These are phyloP conservation scores for Colletotrichum eleusines DNA, from an alignment of 2,329 filamentous ascomycete genomes.

Conservation along the genomic window DNA sequence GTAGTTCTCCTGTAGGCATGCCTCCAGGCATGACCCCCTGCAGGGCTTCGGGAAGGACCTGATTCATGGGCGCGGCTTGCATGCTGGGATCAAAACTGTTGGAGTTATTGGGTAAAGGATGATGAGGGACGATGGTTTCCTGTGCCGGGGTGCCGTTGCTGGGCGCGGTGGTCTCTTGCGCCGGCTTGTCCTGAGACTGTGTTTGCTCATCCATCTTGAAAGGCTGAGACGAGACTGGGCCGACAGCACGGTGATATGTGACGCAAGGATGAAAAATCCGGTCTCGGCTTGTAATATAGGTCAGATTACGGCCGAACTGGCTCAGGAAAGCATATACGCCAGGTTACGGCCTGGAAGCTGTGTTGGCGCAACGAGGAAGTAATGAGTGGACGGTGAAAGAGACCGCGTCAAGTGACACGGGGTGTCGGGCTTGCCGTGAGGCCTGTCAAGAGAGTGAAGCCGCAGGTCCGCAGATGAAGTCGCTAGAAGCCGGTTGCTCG, in stretches of 20 bases:
- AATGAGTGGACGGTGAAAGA: constrained; percentile 20
- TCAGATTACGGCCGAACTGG: background rate
- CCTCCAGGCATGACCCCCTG: constrained; percentile 42
- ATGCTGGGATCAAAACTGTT: constrained; percentile 34
- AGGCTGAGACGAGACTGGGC: background rate
- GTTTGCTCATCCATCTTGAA: constrained; percentile 36
- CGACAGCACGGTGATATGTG: background rate
- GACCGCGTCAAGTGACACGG: constrained; percentile 22
- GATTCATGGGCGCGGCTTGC: constrained; percentile 39
- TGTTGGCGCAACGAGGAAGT: constrained; percentile 16
- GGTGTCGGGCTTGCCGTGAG: background rate
- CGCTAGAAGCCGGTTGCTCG: background rate
- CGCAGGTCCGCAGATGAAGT: constrained; percentile 1
- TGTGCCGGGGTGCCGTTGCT: constrained; percentile 18
- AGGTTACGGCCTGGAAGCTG: constrained; percentile 1
- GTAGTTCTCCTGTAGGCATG: constrained; percentile 20
- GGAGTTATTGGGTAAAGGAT: constrained; percentile 22
- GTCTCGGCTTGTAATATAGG: background rate
- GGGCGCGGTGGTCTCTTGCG: constrained; percentile 17
- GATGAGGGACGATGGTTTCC: constrained; percentile 23
- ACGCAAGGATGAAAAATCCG: background rate
- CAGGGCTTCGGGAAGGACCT: constrained; percentile 41
- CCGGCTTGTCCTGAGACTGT: constrained; percentile 29
- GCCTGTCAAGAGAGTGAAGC: background rate
- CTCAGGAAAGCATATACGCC: constrained; percentile 24